Evolutionary conservation across 139 green algal genomes (phyloP).

Genomic region (Spirogloea muscicola): DNA sequence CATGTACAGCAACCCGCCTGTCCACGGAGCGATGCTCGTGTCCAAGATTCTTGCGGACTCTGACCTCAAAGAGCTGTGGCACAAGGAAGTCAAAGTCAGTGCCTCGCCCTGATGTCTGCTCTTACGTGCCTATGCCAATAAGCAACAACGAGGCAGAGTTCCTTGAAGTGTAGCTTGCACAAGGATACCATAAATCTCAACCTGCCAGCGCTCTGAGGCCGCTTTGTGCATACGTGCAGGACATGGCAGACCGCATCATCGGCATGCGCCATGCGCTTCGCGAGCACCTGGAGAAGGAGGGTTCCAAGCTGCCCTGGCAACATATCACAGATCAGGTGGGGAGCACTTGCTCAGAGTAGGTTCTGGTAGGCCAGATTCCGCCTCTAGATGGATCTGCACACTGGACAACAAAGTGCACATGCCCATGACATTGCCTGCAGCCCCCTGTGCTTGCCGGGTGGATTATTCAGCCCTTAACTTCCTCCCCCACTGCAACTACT

Average conservation of each 20-base stretch:
- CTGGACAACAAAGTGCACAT: neutral
- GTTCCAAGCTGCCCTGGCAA: conserved; percentile 64
- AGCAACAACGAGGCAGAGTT: too few species aligned
- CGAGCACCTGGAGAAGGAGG: conserved; percentile 59
- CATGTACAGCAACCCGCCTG: conserved; percentile 57
- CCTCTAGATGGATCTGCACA: too few species aligned
- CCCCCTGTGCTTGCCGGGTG: too few species aligned
- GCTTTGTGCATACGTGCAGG: too few species aligned
- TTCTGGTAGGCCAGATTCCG: too few species aligned
- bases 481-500: too few species aligned
- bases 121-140: too few species aligned
- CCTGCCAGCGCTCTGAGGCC: too few species aligned
- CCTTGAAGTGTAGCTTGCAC: too few species aligned
- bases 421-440: neutral
- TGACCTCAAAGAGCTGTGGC: conserved; percentile 47
- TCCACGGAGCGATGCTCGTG: conserved; percentile 49
- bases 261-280: conserved; percentile 63
- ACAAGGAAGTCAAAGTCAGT: conserved; percentile 46
- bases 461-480: too few species aligned
- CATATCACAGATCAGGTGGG: conserved; percentile 66
- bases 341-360: too few species aligned
- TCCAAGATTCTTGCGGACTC: conserved; percentile 45
- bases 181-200: too few species aligned
- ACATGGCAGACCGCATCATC: conserved; percentile 90
- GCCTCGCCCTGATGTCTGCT: neutral